A percentile compares a stretch with the other conserved stretches of the same genome.
These are phyloP conservation scores for Termitomyces sp. DNA, from an alignment of 768 basidiomycete genomes.

Conservation along the genomic window DNA sequence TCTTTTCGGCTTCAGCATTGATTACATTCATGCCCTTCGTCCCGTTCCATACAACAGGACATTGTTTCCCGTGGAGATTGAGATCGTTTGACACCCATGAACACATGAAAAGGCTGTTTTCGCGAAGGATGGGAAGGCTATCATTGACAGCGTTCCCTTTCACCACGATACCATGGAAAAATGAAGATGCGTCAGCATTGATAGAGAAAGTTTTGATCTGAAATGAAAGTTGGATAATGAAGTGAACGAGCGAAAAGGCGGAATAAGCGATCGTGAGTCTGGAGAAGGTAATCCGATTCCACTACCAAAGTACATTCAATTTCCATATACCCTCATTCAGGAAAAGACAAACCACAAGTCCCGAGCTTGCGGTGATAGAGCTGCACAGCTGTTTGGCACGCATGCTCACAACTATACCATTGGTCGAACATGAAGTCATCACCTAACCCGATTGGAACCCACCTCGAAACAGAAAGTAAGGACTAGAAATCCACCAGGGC, in stretches of 20 bases:
- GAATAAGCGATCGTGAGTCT: slow-evolving; percentile 62
- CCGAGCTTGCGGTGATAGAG: slow-evolving; percentile 31
- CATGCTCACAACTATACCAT: slow-evolving; percentile 12
- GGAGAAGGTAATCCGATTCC: slow-evolving; percentile 66
- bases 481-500: slow-evolving; percentile 39
- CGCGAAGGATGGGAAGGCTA: slow-evolving; percentile 47
- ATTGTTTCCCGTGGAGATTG: slow-evolving; percentile 28
- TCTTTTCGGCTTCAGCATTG: slow-evolving; percentile 1
- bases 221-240: slow-evolving; percentile 59
- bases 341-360: slow-evolving; percentile 38
- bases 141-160: slow-evolving; percentile 41
- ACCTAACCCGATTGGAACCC: not conserved
- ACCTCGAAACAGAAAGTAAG: slow-evolving; percentile 17
- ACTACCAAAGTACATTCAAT: slow-evolving; percentile 31
- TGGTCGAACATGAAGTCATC: not conserved
- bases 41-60: slow-evolving; percentile 53
- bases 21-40: slow-evolving; percentile 10
- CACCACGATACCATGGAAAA: slow-evolving; percentile 44
- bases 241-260: slow-evolving; percentile 60
- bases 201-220: slow-evolving; percentile 62
- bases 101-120: slow-evolving; percentile 51
- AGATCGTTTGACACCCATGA: slow-evolving; percentile 41
- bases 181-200: slow-evolving; percentile 51
- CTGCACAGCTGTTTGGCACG: slow-evolving; percentile 24
- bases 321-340: not conserved